A percentile compares a stretch with the other conserved stretches of the same genome.
phyloP scores from a whole-genome alignment of 352 stramenopile genomes.

The Globisporangium parvum region DNA sequence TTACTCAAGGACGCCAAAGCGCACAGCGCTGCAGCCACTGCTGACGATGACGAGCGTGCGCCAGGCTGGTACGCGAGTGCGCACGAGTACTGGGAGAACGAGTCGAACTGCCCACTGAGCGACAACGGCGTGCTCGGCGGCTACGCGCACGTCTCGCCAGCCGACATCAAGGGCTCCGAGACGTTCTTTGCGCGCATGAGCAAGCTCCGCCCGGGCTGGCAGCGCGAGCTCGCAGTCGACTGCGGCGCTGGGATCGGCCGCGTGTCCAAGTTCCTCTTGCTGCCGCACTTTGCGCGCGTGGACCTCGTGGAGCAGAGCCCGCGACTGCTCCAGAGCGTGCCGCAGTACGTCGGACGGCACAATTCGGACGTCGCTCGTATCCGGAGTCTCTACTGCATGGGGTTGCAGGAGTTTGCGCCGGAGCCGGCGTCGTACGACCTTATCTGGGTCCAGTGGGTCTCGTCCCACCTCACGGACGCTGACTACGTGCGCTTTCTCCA shows the following conservation, averaged over 20 bases:
- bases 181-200: slow-evolving; percentile 44
- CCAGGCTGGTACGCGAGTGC: slow-evolving; percentile 63
- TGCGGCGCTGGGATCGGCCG: slow-evolving; percentile 92
- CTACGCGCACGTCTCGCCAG: slow-evolving; percentile 78
- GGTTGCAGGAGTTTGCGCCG: slow-evolving; percentile 89
- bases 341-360: slow-evolving; percentile 76
- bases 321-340: slow-evolving; percentile 83
- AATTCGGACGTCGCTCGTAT: slow-evolving; percentile 29
- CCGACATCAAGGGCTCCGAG: slow-evolving; percentile 75
- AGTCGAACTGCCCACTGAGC: slow-evolving; percentile 87
- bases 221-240: slow-evolving; percentile 48
- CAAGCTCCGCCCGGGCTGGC: slow-evolving; percentile 40
- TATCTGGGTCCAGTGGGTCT: slow-evolving; percentile 97
- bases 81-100: slow-evolving; percentile 83
- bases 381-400: slow-evolving; percentile 85
- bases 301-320: slow-evolving; percentile 94
- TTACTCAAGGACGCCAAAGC: slow-evolving; percentile 38
- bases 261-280: slow-evolving; percentile 92
- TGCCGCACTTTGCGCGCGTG: slow-evolving; percentile 83
- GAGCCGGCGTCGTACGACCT: slow-evolving; percentile 83
- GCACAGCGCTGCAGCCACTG: not conserved
- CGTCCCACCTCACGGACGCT: slow-evolving; percentile 93
- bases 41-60: slow-evolving; percentile 13
- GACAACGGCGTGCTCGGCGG: slow-evolving; percentile 93
- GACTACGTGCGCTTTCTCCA: slow-evolving; percentile 92